Conservation (phyloP, 2,329 filamentous ascomycete genomes). For the Pseudovirgaria hyperparasitica region DNA sequence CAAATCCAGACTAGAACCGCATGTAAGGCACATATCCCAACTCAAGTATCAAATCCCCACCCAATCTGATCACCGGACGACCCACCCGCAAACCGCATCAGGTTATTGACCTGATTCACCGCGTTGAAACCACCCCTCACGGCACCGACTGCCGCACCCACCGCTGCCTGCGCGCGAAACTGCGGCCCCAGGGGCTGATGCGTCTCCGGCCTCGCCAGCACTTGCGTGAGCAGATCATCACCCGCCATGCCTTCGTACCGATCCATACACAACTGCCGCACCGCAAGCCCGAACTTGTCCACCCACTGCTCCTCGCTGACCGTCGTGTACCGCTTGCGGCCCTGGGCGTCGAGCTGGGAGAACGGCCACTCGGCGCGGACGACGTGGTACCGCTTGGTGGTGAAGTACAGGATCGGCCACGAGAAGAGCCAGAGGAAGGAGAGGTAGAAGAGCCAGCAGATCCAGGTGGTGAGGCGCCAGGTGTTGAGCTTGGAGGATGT, state of each 20-base stretch:
- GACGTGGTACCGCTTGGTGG: constrained; percentile 55
- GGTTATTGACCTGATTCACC: constrained; percentile 15
- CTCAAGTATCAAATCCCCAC: constrained; percentile 18
- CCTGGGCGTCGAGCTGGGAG: constrained; percentile 24
- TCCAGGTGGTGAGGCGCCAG: constrained; percentile 52
- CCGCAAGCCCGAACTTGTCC: constrained; percentile 47
- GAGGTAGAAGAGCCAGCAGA: constrained; percentile 52
- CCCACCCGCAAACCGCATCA: constrained; percentile 9
- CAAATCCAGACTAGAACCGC: no score
- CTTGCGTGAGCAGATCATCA: constrained; percentile 25
- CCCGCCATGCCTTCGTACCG: constrained; percentile 43
- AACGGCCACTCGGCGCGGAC: constrained; percentile 49
- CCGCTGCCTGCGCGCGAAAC: constrained; percentile 15
- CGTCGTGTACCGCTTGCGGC: constrained; percentile 35
- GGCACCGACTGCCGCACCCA: constrained; percentile 19
- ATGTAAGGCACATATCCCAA: no score
- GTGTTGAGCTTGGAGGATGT: constrained; percentile 48
- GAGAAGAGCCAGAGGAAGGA: constrained; percentile 56
- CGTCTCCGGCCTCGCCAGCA: constrained; percentile 31
- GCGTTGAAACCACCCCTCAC: constrained; percentile 20
- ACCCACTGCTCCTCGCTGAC: constrained; percentile 45
- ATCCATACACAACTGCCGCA: constrained; percentile 46
- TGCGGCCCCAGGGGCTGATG: constrained; percentile 19
- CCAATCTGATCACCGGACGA: constrained; percentile 14
- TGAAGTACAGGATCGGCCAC: constrained; percentile 58